Conservation (phyloP, 2,329 filamentous ascomycete species). For the Fusarium dimerum region DNA sequence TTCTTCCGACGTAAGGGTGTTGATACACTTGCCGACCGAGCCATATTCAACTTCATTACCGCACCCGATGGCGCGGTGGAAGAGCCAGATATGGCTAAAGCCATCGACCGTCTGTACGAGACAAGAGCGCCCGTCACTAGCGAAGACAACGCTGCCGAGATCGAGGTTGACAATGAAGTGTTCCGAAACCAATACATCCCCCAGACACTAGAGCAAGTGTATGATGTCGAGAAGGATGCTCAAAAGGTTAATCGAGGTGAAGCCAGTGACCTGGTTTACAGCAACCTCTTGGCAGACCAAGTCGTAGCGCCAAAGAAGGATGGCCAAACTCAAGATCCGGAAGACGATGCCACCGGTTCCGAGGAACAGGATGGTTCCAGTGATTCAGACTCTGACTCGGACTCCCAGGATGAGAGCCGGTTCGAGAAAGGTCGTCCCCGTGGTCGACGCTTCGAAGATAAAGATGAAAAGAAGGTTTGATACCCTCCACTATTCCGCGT, state of each 20-base stretch:
- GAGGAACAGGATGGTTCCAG: slow-evolving; percentile 39
- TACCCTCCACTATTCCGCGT: background rate
- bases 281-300: slow-evolving; percentile 76
- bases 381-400: slow-evolving; percentile 38
- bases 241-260: slow-evolving; percentile 73
- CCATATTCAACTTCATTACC: slow-evolving; percentile 84
- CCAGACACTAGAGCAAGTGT: slow-evolving; percentile 92
- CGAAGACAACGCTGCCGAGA: slow-evolving; percentile 55
- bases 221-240: slow-evolving; percentile 90
- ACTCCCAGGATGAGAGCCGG: slow-evolving; percentile 49
- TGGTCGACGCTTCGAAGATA: slow-evolving; percentile 86
- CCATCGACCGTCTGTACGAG: slow-evolving; percentile 68
- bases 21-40: slow-evolving; percentile 74
- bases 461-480: slow-evolving; percentile 77
- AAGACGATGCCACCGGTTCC: slow-evolving; percentile 17
- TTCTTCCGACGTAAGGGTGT: slow-evolving; percentile 90
- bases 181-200: slow-evolving; percentile 97
- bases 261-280: slow-evolving; percentile 79
- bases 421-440: slow-evolving; percentile 71
- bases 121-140: slow-evolving; percentile 51
- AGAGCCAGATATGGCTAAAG: slow-evolving; percentile 59
- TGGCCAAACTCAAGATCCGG: slow-evolving; percentile 35
- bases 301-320: slow-evolving; percentile 44
- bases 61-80: slow-evolving; percentile 59
- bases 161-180: slow-evolving; percentile 84